Base-by-base conservation (phyloP, 2,329 filamentous ascomycete species). In the Fusarium pseudonygamai region DNA sequence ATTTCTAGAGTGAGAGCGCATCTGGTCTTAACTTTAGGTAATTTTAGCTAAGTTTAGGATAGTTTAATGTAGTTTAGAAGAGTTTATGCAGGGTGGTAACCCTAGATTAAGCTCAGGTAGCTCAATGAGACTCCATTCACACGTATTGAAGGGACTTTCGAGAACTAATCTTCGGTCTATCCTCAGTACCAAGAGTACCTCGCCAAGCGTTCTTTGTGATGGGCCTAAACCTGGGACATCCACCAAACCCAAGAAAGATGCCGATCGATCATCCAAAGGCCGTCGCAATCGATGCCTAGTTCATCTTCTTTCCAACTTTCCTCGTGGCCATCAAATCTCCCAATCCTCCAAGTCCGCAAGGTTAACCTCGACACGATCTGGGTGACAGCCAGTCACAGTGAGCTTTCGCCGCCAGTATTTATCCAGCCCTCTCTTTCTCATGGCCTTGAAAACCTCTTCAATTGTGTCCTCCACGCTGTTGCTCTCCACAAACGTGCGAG, bases 221-320 rank as follows among this genome's bases (percentile, higher is more conserved):
- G 16, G 13, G 16, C 9, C 16, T 10, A 45, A 12, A 12, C 4
- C 4, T 20, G 7, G 11, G 7, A 6, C 18, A 46, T 28, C 8
- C 13, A 15, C 9, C 10, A 16, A 16, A 16, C 28, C 28, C 10
- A 16, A 16, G 6, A 15, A 49, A 49, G 15, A 7, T 10, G 6
- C 3, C 4, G 6, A 6, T 7, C 20, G 4, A 13, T 16, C 15
- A 13, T 18, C 22, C 28, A 49, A n/a, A 10, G 0, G 2, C 22
- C 13, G 22, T n/a, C 7, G 6, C 11, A n/a, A 14, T 12, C 6
- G 28, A 12, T 16, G 14, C 3, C 6, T 6, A 12, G 15, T 47
- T n/a, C 10, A 6, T 16, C 7, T 9, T 14, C 28, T 49, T 32
- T 24, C 15, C 28, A 49, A 24, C 11, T 49, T 13, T 3, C 10